Percentiles rank a stretch among this genome's conserved stretches.
Evolutionary conservation across 768 basidiomycete genomes (phyloP).

Genomic region (Phlegmacium glaucopus): DNA sequence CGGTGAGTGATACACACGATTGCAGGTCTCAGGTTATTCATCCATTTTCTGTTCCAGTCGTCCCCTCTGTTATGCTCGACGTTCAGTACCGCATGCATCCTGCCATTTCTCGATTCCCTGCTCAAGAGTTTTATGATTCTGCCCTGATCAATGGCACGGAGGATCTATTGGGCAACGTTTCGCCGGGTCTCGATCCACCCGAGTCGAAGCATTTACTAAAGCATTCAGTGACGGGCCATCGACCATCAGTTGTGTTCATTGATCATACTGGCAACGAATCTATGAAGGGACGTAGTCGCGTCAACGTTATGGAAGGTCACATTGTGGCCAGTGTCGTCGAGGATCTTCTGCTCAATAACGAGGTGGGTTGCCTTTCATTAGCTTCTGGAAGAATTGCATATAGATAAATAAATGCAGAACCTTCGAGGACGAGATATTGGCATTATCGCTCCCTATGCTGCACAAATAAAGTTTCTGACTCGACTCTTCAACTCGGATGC

Average conservation of each 20-base stretch:
- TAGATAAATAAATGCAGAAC: constrained; percentile 31
- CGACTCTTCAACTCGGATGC: constrained; percentile 58
- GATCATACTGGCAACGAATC: constrained; percentile 75
- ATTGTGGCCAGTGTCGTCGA: constrained; percentile 79
- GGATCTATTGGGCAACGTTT: constrained; percentile 40
- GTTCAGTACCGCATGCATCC: constrained; percentile 76
- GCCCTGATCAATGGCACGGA: constrained; percentile 53
- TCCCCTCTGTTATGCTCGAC: constrained; percentile 74
- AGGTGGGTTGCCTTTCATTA: constrained; percentile 40
- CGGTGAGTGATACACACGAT: constrained; percentile 42
- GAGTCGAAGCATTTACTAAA: constrained; percentile 46
- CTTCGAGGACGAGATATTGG: constrained; percentile 79
- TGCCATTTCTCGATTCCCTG: constrained; percentile 82
- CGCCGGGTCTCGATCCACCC: constrained; percentile 54
- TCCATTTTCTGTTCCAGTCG: constrained; percentile 38
- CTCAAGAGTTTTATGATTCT: constrained; percentile 75
- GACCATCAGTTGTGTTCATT: constrained; percentile 73
- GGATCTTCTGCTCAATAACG: constrained; percentile 74
- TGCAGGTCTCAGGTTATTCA: constrained; percentile 1
- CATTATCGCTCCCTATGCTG: constrained; percentile 88
- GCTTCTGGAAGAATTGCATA: constrained; percentile 8
- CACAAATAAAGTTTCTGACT: constrained; percentile 77
- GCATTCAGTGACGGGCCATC: constrained; percentile 4
- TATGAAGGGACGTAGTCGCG: constrained; percentile 63
- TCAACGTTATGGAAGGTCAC: constrained; percentile 65